Evolutionary conservation across 306 rosid genomes (phyloP), one percentile per base, ranked within the genome.

Genomic region (Morella rubra): DNA sequence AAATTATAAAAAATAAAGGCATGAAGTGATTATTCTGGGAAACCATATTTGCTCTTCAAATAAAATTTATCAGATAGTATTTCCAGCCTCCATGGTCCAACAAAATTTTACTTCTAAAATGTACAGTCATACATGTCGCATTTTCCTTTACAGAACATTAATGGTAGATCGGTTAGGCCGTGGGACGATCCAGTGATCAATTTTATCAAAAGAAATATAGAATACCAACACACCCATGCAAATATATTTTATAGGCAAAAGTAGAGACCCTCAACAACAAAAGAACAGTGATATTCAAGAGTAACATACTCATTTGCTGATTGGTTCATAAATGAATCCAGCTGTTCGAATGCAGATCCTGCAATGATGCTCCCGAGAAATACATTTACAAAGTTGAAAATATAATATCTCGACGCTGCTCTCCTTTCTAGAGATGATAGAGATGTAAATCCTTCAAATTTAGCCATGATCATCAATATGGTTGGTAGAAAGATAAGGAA

Each of bases 391-490:
- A 96, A 83, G 84, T 71, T 82, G 87, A 96, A 96, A 76, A 96
- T 72, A 80, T 92, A 96, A 82, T 89, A 96, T 86, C 92, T 86
- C 73, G 97, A 87, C 61, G 99, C 99, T 22, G 97, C 83, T 87
- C 90, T 88, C 81, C 98, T 87, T 81, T 95, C 99, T 44, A 95
- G 90, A 73, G 96, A 84, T 64, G 99, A 95, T 40, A 73, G 45
- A 68, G 97, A 92, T 53, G 72, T 60, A 82, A 82, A 89, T 61
- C 98, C 99, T 87, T 96, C 99, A 71, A 92, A 89, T 77, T 92
- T 96, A 14, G 99, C 85, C 99, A 96, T 96, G n/a, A 96, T 87
- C 99, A 96, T 96, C 96, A 96, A 87, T 84, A 96, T 92, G 18
- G 93, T 15, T 19, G 99, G 98, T 87, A 96, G 82, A 71, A 96